Evolutionary conservation across 225 moss, liverwort and hornwort genomes (phyloP).

Genomic region (Climacium dendroides): DNA sequence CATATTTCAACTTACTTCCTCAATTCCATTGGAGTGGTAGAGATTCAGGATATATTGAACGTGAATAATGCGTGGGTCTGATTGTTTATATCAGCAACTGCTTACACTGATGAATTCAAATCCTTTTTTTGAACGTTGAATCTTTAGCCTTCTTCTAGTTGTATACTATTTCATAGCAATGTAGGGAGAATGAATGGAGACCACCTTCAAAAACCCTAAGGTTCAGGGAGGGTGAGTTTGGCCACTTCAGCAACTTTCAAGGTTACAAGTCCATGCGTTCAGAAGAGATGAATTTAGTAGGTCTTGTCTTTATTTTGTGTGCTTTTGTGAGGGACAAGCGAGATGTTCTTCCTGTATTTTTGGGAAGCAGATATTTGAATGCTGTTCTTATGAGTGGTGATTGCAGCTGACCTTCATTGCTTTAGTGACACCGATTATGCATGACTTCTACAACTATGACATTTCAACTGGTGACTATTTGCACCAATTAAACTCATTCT

Average conservation of each 20-base stretch:
- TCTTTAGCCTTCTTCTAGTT: background rate
- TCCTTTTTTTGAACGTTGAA: background rate
- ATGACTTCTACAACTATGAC: conserved; percentile 93
- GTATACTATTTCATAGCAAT: background rate
- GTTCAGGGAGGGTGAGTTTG: background rate
- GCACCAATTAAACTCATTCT: conserved; percentile 69
- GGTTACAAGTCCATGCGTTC: background rate
- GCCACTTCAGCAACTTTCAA: background rate
- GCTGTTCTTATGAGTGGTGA: background rate
- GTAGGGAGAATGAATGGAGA: background rate
- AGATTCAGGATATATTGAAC: background rate
- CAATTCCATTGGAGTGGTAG: background rate
- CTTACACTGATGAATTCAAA: background rate
- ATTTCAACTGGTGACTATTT: conserved; percentile 78
- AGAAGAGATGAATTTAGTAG: background rate
- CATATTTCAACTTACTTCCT: background rate
- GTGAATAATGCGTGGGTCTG: background rate
- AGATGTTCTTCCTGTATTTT: background rate
- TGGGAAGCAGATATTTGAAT: background rate
- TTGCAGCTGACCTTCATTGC: conserved; percentile 74
- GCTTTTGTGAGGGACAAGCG: background rate
- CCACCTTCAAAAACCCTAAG: background rate
- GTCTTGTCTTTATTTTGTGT: background rate
- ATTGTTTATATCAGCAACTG: background rate
- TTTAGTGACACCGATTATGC: conserved; percentile 81